A percentile compares a stretch with the other conserved stretches of the same genome.
Conservation (phyloP, 2,329 filamentous ascomycete genomes). For the Colletotrichum noveboracense region DNA sequence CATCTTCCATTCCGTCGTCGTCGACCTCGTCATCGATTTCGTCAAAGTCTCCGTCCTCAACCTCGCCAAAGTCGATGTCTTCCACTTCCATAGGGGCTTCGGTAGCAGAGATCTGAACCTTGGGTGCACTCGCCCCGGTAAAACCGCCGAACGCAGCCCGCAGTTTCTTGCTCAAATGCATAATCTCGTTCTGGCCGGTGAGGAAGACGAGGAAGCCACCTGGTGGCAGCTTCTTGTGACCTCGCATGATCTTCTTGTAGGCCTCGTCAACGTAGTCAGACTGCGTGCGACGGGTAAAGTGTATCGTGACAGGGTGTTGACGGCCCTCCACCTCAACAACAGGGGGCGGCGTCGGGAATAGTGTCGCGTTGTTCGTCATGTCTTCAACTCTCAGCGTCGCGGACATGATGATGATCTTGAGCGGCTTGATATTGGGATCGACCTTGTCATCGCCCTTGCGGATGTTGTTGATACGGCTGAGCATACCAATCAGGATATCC, state of each 20-base stretch:
- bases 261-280: slow-evolving; percentile 91
- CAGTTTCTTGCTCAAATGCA: slow-evolving; percentile 78
- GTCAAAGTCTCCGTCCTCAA: slow-evolving; percentile 66
- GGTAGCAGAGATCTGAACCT: slow-evolving; percentile 76
- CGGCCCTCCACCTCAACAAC: slow-evolving; percentile 90
- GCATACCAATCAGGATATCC: slow-evolving; percentile 96
- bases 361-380: slow-evolving; percentile 80
- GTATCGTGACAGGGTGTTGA: slow-evolving; percentile 87
- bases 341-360: slow-evolving; percentile 82
- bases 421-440: slow-evolving; percentile 72
- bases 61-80: slow-evolving; percentile 81
- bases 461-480: slow-evolving; percentile 89
- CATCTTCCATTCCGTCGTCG: slow-evolving; percentile 56
- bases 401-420: slow-evolving; percentile 98
- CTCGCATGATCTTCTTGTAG: slow-evolving; percentile 84
- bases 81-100: slow-evolving; percentile 84
- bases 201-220: slow-evolving; percentile 94
- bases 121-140: slow-evolving; percentile 62
- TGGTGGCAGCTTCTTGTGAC: slow-evolving; percentile 87
- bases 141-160: slow-evolving; percentile 69
- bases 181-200: slow-evolving; percentile 92
- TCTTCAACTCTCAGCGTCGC: slow-evolving; percentile 91
- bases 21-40: slow-evolving; percentile 65
- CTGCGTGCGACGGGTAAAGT: slow-evolving; percentile 84
- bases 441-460: slow-evolving; percentile 77